Base-by-base conservation (phyloP, 768 basidiomycete genomes). In the Boletus tomentosulus region DNA sequence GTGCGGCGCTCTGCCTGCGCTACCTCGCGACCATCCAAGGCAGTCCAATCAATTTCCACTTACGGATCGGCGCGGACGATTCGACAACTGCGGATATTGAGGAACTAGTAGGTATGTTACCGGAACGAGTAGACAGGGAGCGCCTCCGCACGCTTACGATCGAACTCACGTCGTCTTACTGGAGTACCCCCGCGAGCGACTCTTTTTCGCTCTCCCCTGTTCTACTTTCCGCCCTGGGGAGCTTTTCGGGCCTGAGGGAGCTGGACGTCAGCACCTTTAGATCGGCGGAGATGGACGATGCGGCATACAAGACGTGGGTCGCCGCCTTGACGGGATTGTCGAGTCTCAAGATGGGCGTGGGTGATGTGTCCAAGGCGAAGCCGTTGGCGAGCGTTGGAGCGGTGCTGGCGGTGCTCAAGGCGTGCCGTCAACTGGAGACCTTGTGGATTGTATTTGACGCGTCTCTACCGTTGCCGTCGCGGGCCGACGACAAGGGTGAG, bases 81-180 rank as follows among this genome's bases (percentile, higher is more conserved):
- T 67, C 66, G 5, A 58, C 58, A 3, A 42, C 44, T 1, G 46
- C 44, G 1, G 66, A 67, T 19, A 50, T 66, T 46, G 55, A 54
- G 4, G 41, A 49, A 0, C 19, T 67, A 7, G 25, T 64, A 6
- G 34, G 25, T 1, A 42, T 54, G 24, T 34, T 67, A 8, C 56
- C 58, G 1, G 35, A 16, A 2, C 63, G 46, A 22, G 28, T 67
- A 2, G 59, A 63, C 50, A 58, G 51, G 37, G 16, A 16, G 1
- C 55, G 39, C 0, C 25, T 67, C 1, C 55, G 16, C 11, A n/a
- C 48, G 16, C 53, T 67, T 45, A 52, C 50, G 4, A 33, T 65
- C 48, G 61, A 67, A 37, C 48, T 67, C 41, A 67, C 63, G 3
- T 68, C 64, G 12, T 66, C 66, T 1, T 68, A 68, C 37, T 68